These are phyloP conservation scores for Gynandropsis gynandra DNA, from an alignment of 345 rosid genomes.

Conservation along the genomic window DNA sequence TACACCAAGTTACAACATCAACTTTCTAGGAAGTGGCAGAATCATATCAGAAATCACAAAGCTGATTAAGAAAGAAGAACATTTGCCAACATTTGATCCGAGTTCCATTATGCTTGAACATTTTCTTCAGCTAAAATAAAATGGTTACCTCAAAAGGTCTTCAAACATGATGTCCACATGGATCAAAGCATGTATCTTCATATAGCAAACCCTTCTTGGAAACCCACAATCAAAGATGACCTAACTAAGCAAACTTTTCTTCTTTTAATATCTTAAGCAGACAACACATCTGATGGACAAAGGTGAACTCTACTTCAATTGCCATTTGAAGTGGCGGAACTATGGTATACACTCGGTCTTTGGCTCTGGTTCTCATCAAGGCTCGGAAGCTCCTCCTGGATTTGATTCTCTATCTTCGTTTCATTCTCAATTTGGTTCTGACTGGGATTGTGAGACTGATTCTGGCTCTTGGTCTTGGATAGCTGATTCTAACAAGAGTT, in stretches of 20 bases:
- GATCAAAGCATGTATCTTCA: conserved; percentile 23
- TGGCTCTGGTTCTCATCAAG: conserved; percentile 26
- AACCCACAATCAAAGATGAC: conserved; percentile 24
- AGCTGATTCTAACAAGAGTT: conserved; percentile 42
- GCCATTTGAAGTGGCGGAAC: conserved; percentile 21
- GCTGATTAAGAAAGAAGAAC: no score
- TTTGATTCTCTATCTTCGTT: conserved; percentile 26
- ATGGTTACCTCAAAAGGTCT: conserved; percentile 23
- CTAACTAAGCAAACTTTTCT: conserved; percentile 24
- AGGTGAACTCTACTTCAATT: conserved; percentile 32
- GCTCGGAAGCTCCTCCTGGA: conserved; percentile 21
- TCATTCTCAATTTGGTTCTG: conserved; percentile 25
- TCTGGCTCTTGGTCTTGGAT: conserved; percentile 34
- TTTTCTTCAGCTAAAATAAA: conserved; percentile 9
- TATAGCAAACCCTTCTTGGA: conserved; percentile 16
- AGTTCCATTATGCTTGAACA: conserved; percentile 8
- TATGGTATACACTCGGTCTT: conserved; percentile 18
- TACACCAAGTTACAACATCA: no score
- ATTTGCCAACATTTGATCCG: conserved; percentile 6
- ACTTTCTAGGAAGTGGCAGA: no score
- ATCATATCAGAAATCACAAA: no score
- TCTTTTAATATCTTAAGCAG: conserved; percentile 12
- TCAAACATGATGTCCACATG: conserved; percentile 22
- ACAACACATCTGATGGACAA: conserved; percentile 9
- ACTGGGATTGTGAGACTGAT: conserved; percentile 19